Evolutionary conservation across 1,139 yeast species (phyloP), one percentile per base, ranked within the genome.

Genomic region (Geotrichum cucujoidarum): DNA sequence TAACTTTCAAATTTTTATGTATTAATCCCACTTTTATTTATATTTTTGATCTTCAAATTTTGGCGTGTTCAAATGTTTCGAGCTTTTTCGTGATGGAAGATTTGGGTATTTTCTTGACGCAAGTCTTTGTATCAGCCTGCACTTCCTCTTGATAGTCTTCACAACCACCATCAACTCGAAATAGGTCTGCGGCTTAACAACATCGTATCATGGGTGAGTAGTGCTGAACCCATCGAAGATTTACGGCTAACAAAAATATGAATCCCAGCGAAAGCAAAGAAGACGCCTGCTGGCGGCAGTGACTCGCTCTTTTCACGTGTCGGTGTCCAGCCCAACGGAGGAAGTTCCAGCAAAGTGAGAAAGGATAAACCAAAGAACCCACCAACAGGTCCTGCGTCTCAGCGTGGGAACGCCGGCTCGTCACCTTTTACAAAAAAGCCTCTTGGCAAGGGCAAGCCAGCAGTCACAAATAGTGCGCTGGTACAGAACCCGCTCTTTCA

Each of bases 401-500:
- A n/a, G n/a, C n/a, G n/a, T n/a, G n/a, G n/a, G n/a, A n/a, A n/a
- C n/a, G n/a, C n/a, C n/a, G n/a, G n/a, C n/a, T n/a, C 16, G 34
- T 31, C 34, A 2, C 17, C 34, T 6, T 14, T 25, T 25, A 7
- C 30, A 27, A 27, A n/a, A n/a, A 11, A 3, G 11, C 30, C 30
- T 11, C 34, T 5, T 18, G 42, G 32, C 42, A 30, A 13, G 22
- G 33, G 24, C n/a, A 13, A 2, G 4, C n/a, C 11, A 31, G 17
- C 17, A 10, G n/a, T 14, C 16, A 31, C 33, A 8, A 25, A 24
- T 14, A 41, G 27, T 32, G 33, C 36, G 17, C 33, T 42, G 20
- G 35, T 40, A 14, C 35, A 47, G 8, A 47, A 47, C 39, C 25
- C 40, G 14, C 29, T 47, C 10, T 47, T 41, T n/a, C 27, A 31